Conservation (phyloP, 306 rosid genomes). For the Begonia peltatifolia region DNA sequence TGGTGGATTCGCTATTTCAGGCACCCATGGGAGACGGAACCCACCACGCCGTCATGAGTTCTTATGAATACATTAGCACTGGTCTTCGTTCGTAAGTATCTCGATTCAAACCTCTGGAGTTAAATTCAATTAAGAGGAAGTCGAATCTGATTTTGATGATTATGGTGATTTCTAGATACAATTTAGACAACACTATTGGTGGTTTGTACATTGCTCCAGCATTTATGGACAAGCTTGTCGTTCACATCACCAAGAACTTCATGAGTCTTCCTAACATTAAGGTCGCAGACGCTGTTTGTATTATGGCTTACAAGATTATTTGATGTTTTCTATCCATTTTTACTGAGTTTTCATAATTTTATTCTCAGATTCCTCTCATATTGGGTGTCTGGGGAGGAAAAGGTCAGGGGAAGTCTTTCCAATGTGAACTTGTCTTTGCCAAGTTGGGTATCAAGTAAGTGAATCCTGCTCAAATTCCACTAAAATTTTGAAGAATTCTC, state of each 20-base stretch:
- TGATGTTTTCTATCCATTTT: not conserved
- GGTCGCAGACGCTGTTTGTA: conserved; percentile 15
- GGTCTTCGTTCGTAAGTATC: conserved; percentile 53
- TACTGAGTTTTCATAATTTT: not conserved
- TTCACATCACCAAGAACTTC: conserved; percentile 91
- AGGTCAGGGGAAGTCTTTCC: conserved; percentile 98
- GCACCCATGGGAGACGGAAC: conserved; percentile 53
- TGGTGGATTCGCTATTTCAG: conserved; percentile 79
- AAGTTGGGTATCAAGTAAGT: conserved; percentile 98
- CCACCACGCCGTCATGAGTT: conserved; percentile 69
- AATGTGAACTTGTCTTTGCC: conserved; percentile 87
- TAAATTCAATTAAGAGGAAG: not conserved
- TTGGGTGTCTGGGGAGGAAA: conserved; percentile 99
- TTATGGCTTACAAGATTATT: too few species aligned
- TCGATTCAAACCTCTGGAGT: not conserved
- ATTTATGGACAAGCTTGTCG: conserved; percentile 97
- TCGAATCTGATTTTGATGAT: not conserved
- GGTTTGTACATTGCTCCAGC: conserved; percentile 94
- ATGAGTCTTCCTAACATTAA: conserved; percentile 84
- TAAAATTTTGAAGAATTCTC: too few species aligned
- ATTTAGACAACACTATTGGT: conserved; percentile 55
- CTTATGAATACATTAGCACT: conserved; percentile 73
- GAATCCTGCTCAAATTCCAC: not conserved
- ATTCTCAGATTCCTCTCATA: conserved; percentile 68
- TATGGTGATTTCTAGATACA: conserved; percentile 32